phyloP scores from a whole-genome alignment of 164 flowering plant species.

The Liriodendron chinense region DNA sequence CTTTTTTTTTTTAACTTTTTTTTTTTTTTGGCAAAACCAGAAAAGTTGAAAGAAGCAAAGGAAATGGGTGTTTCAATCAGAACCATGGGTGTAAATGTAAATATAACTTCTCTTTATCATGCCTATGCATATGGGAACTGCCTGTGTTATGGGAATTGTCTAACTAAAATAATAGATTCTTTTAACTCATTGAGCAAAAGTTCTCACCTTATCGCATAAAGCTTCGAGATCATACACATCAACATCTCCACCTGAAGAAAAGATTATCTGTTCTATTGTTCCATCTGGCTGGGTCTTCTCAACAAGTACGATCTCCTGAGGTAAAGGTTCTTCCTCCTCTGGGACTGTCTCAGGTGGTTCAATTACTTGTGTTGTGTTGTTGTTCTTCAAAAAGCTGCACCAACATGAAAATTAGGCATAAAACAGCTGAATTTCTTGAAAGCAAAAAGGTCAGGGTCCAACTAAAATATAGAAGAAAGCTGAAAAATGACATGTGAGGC shows the following conservation, averaged over 20 bases:
- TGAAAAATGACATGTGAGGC: no score
- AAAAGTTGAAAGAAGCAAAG: no score
- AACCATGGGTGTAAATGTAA: no score
- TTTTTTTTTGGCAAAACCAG: no score
- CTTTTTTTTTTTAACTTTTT: no score
- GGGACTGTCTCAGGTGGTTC: slow-evolving; percentile 51
- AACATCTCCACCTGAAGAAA: slow-evolving; percentile 84
- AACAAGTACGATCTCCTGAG: slow-evolving; percentile 71
- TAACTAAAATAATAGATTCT: neutral
- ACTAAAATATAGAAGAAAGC: no score
- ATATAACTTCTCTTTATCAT: no score
- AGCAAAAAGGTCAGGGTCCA: no score
- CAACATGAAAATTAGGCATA: slow-evolving; percentile 5
- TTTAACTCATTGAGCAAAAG: neutral
- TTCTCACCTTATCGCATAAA: slow-evolving; percentile 83
- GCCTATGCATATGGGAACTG: neutral
- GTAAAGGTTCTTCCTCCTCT: slow-evolving; percentile 71
- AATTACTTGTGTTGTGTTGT: slow-evolving; percentile 55
- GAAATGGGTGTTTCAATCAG: no score
- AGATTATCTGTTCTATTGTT: slow-evolving; percentile 66
- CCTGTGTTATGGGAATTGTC: neutral
- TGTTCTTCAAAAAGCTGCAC: slow-evolving; percentile 63
- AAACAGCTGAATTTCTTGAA: no score
- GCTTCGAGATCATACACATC: slow-evolving; percentile 82
- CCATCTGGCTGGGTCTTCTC: slow-evolving; percentile 77